Evolutionary conservation across 2,329 filamentous ascomycete genomes (phyloP).

Genomic region (Stemphylium beticola): DNA sequence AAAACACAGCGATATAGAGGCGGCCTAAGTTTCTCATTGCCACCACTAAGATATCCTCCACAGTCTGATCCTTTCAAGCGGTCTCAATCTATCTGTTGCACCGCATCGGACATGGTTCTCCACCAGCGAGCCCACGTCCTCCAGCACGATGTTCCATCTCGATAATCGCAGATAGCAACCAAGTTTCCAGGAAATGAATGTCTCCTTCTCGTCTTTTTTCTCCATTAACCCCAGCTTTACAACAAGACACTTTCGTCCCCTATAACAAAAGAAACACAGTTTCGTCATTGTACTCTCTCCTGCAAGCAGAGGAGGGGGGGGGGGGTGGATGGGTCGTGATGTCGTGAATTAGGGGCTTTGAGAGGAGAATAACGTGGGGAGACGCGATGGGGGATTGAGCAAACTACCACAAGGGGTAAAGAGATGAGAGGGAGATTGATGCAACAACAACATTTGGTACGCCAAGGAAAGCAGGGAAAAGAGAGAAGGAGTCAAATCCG

Average conservation of each 20-base stretch:
- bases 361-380: conserved; percentile 2
- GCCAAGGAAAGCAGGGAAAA: conserved; percentile 34
- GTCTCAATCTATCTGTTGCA: conserved; percentile 33
- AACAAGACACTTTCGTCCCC: conserved; percentile 23
- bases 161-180: conserved; percentile 30
- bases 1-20: conserved; percentile 26
- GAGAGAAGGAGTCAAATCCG: conserved; percentile 36
- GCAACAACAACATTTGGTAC: conserved; percentile 30
- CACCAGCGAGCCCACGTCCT: conserved; percentile 29
- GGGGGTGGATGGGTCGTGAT: conserved; percentile 10
- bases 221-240: conserved; percentile 6
- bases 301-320: conserved; percentile 30
- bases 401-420: conserved; percentile 29
- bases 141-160: conserved; percentile 26
- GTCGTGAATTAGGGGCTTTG: conserved; percentile 14
- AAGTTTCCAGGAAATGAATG: conserved; percentile 28
- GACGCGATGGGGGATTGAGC: conserved; percentile 36
- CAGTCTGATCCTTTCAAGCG: conserved; percentile 32
- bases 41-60: conserved; percentile 33
- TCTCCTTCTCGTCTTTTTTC: conserved; percentile 11
- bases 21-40: conserved; percentile 39
- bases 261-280: conserved; percentile 45
- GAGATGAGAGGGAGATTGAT: conserved; percentile 19
- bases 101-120: conserved; percentile 25
- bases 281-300: conserved; percentile 44